Evolutionary conservation across 805 yeast species (phyloP).

Genomic region (Saccharomycopsis capsularis): DNA sequence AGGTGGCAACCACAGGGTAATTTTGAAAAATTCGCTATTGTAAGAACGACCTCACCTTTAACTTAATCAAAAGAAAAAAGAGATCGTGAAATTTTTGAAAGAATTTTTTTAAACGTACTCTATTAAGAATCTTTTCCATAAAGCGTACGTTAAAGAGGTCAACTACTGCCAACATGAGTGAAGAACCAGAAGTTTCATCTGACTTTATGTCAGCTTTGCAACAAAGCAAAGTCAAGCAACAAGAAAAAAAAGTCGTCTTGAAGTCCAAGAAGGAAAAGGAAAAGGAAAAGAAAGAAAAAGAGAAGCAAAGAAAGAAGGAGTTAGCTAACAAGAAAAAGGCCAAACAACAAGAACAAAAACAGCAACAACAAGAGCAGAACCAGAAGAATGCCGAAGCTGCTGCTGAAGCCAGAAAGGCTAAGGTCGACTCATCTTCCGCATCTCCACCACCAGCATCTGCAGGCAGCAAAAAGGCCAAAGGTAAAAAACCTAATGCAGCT

Average conservation of each 20-base stretch:
- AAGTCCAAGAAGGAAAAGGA: constrained; percentile 92
- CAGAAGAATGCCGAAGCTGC: constrained; percentile 28
- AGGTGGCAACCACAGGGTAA: no score
- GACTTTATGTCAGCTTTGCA: constrained; percentile 83
- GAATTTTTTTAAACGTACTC: no score
- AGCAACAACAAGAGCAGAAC: constrained; percentile 40
- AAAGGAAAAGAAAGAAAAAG: constrained; percentile 89
- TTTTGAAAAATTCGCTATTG: no score
- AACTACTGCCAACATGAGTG: constrained; percentile 23
- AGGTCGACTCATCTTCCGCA: constrained; percentile 26
- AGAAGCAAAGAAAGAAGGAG: constrained; percentile 86
- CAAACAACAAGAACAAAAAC: constrained; percentile 54
- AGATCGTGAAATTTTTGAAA: no score
- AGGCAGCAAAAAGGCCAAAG: constrained; percentile 36
- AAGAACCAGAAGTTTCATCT: constrained; percentile 40
- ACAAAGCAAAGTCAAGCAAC: constrained; percentile 71
- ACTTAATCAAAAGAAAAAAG: no score
- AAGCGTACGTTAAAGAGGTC: no score
- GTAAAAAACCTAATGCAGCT: constrained; percentile 78
- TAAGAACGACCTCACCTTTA: no score
- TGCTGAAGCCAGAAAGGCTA: constrained; percentile 31
- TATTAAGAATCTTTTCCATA: no score
- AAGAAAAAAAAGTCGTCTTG: constrained; percentile 58
- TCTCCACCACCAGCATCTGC: constrained; percentile 33
- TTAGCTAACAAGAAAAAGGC: constrained; percentile 81